Evolutionary conservation across 2,329 filamentous ascomycete species (phyloP).

Genomic region (Cladosporium phlei): DNA sequence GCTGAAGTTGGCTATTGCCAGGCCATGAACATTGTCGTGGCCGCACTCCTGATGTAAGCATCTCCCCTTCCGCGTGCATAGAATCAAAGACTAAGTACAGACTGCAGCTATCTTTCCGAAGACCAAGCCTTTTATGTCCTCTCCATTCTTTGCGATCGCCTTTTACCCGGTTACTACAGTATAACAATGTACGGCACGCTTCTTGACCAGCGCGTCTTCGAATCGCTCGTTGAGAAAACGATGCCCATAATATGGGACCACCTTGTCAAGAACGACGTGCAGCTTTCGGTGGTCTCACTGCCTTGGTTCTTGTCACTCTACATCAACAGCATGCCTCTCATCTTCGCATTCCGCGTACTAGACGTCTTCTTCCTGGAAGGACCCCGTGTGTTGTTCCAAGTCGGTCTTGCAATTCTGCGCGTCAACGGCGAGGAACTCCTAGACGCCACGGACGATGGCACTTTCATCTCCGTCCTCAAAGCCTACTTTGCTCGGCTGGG

Average conservation of each 20-base stretch:
- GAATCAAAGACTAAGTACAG: conserved; percentile 26
- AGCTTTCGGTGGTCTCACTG: conserved; percentile 92
- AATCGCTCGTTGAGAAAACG: conserved; percentile 95
- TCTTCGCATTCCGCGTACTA: conserved; percentile 92
- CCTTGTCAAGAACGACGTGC: conserved; percentile 92
- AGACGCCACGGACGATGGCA: conserved; percentile 88
- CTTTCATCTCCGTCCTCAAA: conserved; percentile 94
- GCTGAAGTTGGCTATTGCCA: conserved; percentile 96
- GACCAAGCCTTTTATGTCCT: conserved; percentile 91
- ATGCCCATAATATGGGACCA: conserved; percentile 99
- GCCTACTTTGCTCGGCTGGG: conserved; percentile 89
- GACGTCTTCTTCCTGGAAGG: conserved; percentile 99
- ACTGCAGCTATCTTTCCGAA: conserved; percentile 80
- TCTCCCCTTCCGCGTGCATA: conserved; percentile 18
- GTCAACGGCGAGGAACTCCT: conserved; percentile 96
- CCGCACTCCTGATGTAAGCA: conserved; percentile 85
- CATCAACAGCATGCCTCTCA: conserved; percentile 98
- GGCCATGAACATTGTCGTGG: conserved; percentile 99
- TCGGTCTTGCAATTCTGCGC: conserved; percentile 90
- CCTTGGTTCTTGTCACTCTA: conserved; percentile 98
- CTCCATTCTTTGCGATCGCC: conserved; percentile 82
- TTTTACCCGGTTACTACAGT: conserved; percentile 95
- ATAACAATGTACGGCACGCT: conserved; percentile 99
- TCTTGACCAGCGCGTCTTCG: conserved; percentile 94
- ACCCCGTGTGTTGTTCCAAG: conserved; percentile 94